These are phyloP conservation scores for Raphanus raphanistrum DNA, from an alignment of 345 rosid species.

Conservation along the genomic window DNA sequence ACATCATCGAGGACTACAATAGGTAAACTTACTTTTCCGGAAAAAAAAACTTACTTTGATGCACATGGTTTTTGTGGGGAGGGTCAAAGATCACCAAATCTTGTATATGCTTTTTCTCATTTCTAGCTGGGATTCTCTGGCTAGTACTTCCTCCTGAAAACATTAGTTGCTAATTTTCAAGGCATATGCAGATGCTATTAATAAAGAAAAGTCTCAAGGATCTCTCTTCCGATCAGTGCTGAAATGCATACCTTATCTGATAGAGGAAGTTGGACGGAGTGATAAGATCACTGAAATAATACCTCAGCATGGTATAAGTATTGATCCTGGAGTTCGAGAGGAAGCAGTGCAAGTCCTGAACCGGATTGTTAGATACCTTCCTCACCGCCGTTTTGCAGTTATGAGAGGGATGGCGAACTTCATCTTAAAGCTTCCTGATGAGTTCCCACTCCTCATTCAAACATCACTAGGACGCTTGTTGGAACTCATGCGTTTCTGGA, in stretches of 20 bases:
- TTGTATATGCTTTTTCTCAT: neutral
- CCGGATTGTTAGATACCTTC: slow-evolving; percentile 85
- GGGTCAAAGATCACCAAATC: neutral
- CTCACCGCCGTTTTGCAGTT: slow-evolving; percentile 94
- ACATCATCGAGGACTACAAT: slow-evolving; percentile 83
- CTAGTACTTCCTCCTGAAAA: slow-evolving; percentile 20
- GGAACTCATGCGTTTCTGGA: slow-evolving; percentile 99
- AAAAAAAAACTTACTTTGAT: neutral
- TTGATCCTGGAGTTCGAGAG: slow-evolving; percentile 99
- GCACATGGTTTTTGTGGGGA: slow-evolving; percentile 12
- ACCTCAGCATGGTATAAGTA: slow-evolving; percentile 98
- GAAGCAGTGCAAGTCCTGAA: slow-evolving; percentile 97
- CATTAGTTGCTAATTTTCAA: slow-evolving; percentile 23
- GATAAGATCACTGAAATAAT: slow-evolving; percentile 97
- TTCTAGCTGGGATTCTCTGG: slow-evolving; percentile 11
- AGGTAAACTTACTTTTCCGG: slow-evolving; percentile 50
- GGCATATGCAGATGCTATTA: slow-evolving; percentile 72
- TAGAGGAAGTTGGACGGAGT: slow-evolving; percentile 96
- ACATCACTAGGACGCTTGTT: slow-evolving; percentile 88
- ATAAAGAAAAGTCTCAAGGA: slow-evolving; percentile 96
- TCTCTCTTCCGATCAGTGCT: slow-evolving; percentile 90
- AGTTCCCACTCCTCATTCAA: slow-evolving; percentile 96
- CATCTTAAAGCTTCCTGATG: slow-evolving; percentile 88
- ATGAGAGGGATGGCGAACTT: slow-evolving; percentile 99
- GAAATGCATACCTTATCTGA: slow-evolving; percentile 94